Evolutionary conservation across 2,329 filamentous ascomycete species (phyloP), one percentile per base, ranked within the genome.

Genomic region (Alternaria conjuncta): DNA sequence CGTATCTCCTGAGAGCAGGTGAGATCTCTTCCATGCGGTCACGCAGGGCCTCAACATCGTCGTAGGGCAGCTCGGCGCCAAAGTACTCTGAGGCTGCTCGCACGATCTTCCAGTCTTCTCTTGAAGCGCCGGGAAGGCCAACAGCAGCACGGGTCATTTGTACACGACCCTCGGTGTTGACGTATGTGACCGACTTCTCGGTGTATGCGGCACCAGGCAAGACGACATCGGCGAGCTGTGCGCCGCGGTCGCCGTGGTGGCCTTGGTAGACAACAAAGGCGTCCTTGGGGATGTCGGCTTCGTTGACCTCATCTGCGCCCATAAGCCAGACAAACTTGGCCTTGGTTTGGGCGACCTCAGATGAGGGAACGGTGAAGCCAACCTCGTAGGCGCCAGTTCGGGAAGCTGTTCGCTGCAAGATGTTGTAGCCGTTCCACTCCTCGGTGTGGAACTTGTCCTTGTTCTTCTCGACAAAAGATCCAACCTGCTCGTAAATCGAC

Each of bases 101-200:
- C 73, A 99, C 90, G 76, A 99, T 98, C 89, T 98, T 99, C 96
- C 96, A 99, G 84, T 99, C 96, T 68, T 96, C 95, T 77, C 96
- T 89, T 60, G 95, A 89, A 57, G 94, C 96, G 64, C 96, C 96
- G 23, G 94, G 93, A 69, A 97, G 86, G 49, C 92, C 92, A 41
- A 94, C 96, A 28, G 96, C 96, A 51, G 93, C 91, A 70, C 96
- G 92, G 57, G 92, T 96, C 85, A 97, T 91, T 84, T 99, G 96
- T 21, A 96, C 93, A 74, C 96, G 92, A 60, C 96, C 96, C 82
- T 99, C 96, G 0, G 96, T 98, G 88, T 98, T 99, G 83, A 99
- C 89, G 78, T 97, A 99, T 47, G 96, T 99, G 64, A 90, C 94
- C 23, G 91, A 89, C 86, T 98, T 99, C 85, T 99, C 96, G 23